Base-by-base conservation (phyloP, 805 yeast species). In the Ogataea nakhonphanomensis region DNA sequence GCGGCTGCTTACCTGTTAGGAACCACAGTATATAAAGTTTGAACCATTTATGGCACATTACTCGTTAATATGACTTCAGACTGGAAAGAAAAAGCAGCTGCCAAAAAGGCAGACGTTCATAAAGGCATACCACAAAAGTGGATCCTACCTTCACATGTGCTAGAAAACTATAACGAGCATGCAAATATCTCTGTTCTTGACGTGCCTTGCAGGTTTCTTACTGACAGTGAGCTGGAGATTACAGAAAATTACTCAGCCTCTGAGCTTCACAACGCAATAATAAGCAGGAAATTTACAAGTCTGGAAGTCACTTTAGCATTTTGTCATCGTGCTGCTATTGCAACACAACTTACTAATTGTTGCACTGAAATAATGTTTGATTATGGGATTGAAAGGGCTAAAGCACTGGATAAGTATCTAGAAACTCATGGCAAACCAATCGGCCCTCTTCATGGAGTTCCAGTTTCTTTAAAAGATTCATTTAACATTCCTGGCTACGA, bases 391-490 rank as follows among this genome's bases (percentile, higher is more conserved):
- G 40, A 38, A 15, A 43, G 49, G 14, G 63, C 63, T 2, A 35
- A 39, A 32, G 28, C 41, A 7, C 43, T 57, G 20, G 58, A 54
- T 35, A 33, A 32, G 7, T 34, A 45, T 27, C 44, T 43, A 10
- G 33, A 17, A 10, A 28, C 32, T 5, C 30, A 44, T 8, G 57
- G 55, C 10, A 40, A 46, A 22, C 33, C 44, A 4, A 33, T 46
- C 9, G 61, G 58, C 4, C 57, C 57, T 8, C 41, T 54, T 14
- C 58, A 54, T 37, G 58, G 58, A 4, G 29, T 53, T 10, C 58
- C 58, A 3, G 62, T 80, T 22, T 76, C 84, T 1, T 64, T 79
- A 39, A 80, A 80, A 46, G 81, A 72, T 49, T 75, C 71, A 43
- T 43, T 52, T 33, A 43, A 45, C 38, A 69, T 65, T 48, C 61